Base-by-base conservation (phyloP, 2,329 filamentous ascomycete genomes). In the Beauveria sp. region DNA sequence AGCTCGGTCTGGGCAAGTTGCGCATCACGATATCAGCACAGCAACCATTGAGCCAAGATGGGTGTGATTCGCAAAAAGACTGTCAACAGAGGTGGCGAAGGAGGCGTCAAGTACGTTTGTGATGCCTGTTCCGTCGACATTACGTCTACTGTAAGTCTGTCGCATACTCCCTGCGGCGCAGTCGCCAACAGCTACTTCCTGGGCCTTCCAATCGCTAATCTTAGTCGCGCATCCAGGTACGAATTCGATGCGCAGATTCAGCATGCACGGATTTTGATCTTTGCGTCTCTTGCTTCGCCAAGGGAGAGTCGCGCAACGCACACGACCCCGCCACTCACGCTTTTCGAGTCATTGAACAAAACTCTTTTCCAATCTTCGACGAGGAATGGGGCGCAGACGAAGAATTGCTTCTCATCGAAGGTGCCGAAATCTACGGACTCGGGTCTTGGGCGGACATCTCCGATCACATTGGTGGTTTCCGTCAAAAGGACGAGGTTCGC, bases 371-470 rank as follows among this genome's bases (percentile, higher is more conserved):
- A 1, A 97, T 99, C 62, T 99, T 96, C 70, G 88, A 92, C 66
- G 84, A 85, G 62, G 92, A 96, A 70, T 99, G 94, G 94, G 94
- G 94, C 57, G 94, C 94, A 26, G 94, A 99, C 71, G 94, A 99
- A 72, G 94, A 99, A 74, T 76, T 97, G n/a, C 78, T 97, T 5
- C 78, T 99, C 58, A 77, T 99, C 0, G 94, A 99, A 76, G 94
- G 94, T 24, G 92, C 91, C 12, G 94, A 99, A 74, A 96, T 91
- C 62, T 99, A 99, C 71, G 94, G 94, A 0, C 79, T 99, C 55
- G 94, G 94, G 3, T 97, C 93, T 24, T 99, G 94, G 93, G 91
- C 92, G 44, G 94, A 99, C 70, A 96, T 99, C 64, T 92, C 94
- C 43, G 93, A 99, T 73, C 94, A 99, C 73, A 97, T 99, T 68